Percentiles rank a stretch among this genome's conserved stretches.
phyloP scores from a whole-genome alignment of 805 yeast species.

The Ogataea philodendri region DNA sequence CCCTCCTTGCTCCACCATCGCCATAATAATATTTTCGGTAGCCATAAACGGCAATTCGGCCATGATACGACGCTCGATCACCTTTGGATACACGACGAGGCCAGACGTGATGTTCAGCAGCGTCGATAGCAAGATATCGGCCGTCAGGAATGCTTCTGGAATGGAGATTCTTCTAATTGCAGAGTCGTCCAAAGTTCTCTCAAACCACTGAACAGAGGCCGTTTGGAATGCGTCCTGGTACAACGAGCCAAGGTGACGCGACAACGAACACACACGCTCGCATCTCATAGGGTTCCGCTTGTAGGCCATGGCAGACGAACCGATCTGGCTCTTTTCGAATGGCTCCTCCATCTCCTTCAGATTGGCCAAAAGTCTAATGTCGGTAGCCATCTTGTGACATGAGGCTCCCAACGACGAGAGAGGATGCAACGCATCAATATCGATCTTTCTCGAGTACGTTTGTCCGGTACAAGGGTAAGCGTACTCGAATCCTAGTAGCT shows the following conservation, averaged over 20 bases:
- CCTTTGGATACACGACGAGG: conserved; percentile 96
- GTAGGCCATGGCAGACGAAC: conserved; percentile 98
- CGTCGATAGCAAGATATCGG: conserved; percentile 88
- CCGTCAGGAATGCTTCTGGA: conserved; percentile 95
- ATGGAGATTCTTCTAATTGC: conserved; percentile 96
- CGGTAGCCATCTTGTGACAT: conserved; percentile 97
- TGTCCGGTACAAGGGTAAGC: conserved; percentile 99
- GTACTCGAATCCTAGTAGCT: conserved; percentile 87
- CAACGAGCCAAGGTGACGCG: conserved; percentile 91
- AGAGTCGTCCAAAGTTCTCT: conserved; percentile 96
- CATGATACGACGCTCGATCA: conserved; percentile 91
- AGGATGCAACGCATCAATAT: conserved; percentile 90
- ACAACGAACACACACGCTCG: conserved; percentile 97
- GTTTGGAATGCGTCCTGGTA: conserved; percentile 94
- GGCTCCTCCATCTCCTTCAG: conserved; percentile 98
- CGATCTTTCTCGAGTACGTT: conserved; percentile 98
- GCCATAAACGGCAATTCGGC: conserved; percentile 99
- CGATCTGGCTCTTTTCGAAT: conserved; percentile 97
- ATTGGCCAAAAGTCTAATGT: conserved; percentile 91
- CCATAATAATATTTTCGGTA: conserved; percentile 98
- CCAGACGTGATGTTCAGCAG: conserved; percentile 91
- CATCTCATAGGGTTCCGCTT: conserved; percentile 99
- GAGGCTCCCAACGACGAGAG: conserved; percentile 93
- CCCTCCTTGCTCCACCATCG: conserved; percentile 97
- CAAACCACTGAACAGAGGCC: conserved; percentile 98